A percentile compares a stretch with the other conserved stretches of the same genome.
Conservation (phyloP, 108 stramenopile genomes). For the Poteriospumella lacustris region DNA sequence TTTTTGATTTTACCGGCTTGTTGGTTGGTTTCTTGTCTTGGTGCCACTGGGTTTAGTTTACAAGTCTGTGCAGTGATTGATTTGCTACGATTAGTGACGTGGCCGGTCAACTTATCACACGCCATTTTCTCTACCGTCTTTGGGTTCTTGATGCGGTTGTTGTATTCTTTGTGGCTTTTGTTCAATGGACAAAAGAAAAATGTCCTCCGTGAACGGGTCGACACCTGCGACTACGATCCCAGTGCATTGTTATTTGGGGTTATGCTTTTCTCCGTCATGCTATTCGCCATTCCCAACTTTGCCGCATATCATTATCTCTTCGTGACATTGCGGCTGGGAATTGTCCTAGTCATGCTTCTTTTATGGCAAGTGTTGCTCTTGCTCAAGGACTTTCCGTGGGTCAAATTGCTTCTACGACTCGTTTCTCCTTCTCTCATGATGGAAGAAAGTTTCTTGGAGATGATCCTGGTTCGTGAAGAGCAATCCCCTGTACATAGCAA, state of each 20-base stretch:
- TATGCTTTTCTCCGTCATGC: slow-evolving; percentile 68
- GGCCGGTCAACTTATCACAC: not conserved
- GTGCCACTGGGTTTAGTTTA: not conserved
- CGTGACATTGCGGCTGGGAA: not conserved
- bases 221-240: slow-evolving; percentile 74
- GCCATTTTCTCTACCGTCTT: not conserved
- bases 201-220: slow-evolving; percentile 68
- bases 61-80: not conserved
- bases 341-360: not conserved
- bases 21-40: not conserved
- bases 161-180: slow-evolving; percentile 68
- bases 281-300: slow-evolving; percentile 75
- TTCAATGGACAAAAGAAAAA: slow-evolving; percentile 86
- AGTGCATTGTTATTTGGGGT: slow-evolving; percentile 74
- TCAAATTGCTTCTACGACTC: too few species aligned
- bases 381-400: too few species aligned
- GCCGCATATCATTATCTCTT: slow-evolving; percentile 72
- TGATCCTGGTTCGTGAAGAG: too few species aligned
- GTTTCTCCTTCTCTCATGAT: too few species aligned
- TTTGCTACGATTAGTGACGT: not conserved
- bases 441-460: too few species aligned
- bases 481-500: too few species aligned
- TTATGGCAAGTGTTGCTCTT: not conserved
- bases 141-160: slow-evolving; percentile 15
- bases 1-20: not conserved